Percentiles rank a stretch among this genome's conserved stretches.
Evolutionary conservation across 495 filamentous ascomycete genomes (phyloP).

Genomic region (Talaromyces ruber): DNA sequence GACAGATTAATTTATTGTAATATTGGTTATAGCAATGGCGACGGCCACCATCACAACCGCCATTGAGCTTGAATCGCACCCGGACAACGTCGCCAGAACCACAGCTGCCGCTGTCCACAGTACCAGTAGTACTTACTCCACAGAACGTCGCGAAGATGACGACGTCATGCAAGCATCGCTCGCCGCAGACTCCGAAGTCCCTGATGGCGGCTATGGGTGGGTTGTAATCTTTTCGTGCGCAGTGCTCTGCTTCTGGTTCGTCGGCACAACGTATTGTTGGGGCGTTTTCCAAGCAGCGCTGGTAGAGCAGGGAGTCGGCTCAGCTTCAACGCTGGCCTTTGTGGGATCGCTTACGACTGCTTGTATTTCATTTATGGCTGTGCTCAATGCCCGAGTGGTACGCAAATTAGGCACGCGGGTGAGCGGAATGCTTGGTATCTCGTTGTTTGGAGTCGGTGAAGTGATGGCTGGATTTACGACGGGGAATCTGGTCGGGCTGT

Average conservation of each 20-base stretch:
- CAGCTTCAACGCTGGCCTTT: conserved; percentile 44
- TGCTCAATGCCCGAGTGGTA: conserved; percentile 42
- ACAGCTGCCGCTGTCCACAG: background rate
- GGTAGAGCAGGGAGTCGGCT: conserved; percentile 33
- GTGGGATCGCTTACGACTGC: conserved; percentile 44
- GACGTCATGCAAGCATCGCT: conserved; percentile 41
- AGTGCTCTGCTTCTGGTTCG: conserved; percentile 45
- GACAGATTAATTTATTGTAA: background rate
- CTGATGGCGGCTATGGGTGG: conserved; percentile 55
- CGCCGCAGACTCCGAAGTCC: conserved; percentile 37
- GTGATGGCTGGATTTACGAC: conserved; percentile 41
- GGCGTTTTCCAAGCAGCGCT: conserved; percentile 49
- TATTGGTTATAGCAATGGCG: background rate
- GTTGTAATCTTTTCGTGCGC: conserved; percentile 43
- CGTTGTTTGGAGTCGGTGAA: conserved; percentile 36
- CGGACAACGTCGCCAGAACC: conserved; percentile 3
- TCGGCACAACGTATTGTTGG: conserved; percentile 46
- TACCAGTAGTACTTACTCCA: background rate
- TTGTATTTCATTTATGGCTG: conserved; percentile 37
- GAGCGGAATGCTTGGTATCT: conserved; percentile 36
- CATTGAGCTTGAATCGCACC: conserved; percentile 2
- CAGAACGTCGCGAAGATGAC: conserved; percentile 12
- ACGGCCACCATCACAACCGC: background rate
- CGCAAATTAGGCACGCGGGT: conserved; percentile 35
- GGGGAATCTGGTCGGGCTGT: conserved; percentile 41